phyloP scores from a whole-genome alignment of 768 basidiomycete genomes.

The Suillus plorans region DNA sequence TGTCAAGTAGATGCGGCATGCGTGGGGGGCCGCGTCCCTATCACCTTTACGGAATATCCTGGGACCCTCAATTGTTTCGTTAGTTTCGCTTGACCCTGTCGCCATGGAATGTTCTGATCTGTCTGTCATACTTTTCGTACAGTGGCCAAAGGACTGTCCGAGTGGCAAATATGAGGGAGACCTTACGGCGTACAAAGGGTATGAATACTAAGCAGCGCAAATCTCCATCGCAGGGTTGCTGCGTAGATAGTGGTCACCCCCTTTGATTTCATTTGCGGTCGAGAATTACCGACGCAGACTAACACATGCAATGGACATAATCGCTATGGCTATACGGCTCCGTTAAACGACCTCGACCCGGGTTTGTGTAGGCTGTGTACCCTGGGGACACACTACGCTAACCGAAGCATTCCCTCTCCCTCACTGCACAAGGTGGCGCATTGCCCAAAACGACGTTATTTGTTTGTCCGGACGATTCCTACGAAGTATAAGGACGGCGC shows the following conservation, averaged over 20 bases:
- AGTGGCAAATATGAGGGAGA: neutral
- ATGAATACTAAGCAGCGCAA: neutral
- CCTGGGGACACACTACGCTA: neutral
- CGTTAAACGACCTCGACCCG: neutral
- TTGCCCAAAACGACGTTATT: constrained; percentile 3
- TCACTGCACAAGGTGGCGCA: neutral
- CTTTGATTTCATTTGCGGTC: neutral
- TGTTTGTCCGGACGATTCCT: constrained; percentile 1
- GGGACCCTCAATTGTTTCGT: neutral
- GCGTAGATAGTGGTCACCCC: constrained; percentile 6
- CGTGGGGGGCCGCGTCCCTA: constrained; percentile 1
- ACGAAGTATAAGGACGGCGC: neutral
- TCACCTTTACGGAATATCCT: constrained; percentile 5
- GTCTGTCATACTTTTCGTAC: constrained; percentile 2
- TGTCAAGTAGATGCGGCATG: neutral
- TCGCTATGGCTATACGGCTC: neutral
- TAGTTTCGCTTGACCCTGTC: constrained; percentile 1
- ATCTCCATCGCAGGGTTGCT: neutral
- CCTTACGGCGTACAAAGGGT: constrained; percentile 9
- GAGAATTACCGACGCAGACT: neutral
- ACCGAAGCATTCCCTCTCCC: neutral
- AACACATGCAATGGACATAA: neutral
- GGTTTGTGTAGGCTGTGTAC: neutral
- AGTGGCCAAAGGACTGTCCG: neutral
- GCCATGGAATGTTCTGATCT: neutral